Conservation (phyloP, 1,284 basidiomycete genomes). For the Heterobasidion occidentale region DNA sequence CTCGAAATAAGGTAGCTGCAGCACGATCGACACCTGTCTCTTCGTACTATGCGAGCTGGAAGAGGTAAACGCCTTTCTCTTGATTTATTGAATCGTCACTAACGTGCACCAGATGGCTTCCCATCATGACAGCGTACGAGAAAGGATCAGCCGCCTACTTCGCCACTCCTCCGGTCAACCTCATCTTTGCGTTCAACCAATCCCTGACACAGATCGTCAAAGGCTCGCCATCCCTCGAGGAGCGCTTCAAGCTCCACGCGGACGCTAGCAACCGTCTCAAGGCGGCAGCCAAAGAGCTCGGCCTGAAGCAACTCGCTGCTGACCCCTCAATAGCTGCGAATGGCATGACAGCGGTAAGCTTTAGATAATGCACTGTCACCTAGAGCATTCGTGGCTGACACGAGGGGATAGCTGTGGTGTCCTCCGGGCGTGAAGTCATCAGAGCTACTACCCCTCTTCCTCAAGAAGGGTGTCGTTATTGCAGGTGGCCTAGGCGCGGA, state of each 20-base stretch:
- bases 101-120: slow-evolving; percentile 64
- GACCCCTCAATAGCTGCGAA: slow-evolving; percentile 69
- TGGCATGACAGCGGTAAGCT: slow-evolving; percentile 81
- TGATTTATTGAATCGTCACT: neutral
- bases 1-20: slow-evolving; percentile 49
- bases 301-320: slow-evolving; percentile 68
- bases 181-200: slow-evolving; percentile 85
- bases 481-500: slow-evolving; percentile 87
- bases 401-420: slow-evolving; percentile 50
- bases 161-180: slow-evolving; percentile 92
- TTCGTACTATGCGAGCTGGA: slow-evolving; percentile 89
- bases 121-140: slow-evolving; percentile 91
- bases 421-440: slow-evolving; percentile 69
- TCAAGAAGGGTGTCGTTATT: slow-evolving; percentile 69
- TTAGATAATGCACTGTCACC: neutral
- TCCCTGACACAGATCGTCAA: slow-evolving; percentile 72
- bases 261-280: slow-evolving; percentile 73
- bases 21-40: slow-evolving; percentile 62
- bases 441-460: slow-evolving; percentile 70
- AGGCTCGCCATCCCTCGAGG: slow-evolving; percentile 56
- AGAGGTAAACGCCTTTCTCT: slow-evolving; percentile 41
- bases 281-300: slow-evolving; percentile 59
- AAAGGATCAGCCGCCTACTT: slow-evolving; percentile 74
- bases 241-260: slow-evolving; percentile 76
- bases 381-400: neutral